Evolutionary conservation across 805 yeast species (phyloP).

Genomic region (Suhomyces vadensis): DNA sequence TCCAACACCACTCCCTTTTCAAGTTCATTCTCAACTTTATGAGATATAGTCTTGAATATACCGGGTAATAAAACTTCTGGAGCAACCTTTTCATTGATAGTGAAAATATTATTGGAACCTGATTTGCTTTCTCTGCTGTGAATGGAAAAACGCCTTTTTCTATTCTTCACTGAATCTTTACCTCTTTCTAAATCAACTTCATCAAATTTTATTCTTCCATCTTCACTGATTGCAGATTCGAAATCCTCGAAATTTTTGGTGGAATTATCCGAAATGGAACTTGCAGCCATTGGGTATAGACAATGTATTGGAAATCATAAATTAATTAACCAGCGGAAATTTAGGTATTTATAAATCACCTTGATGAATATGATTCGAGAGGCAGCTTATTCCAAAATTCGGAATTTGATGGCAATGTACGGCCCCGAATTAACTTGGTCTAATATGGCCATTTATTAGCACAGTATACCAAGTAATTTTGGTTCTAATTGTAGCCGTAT

Average conservation of each 20-base stretch:
- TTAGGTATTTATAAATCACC: neutral
- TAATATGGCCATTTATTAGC: neutral
- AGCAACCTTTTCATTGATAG: conserved; percentile 16
- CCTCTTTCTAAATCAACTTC: conserved; percentile 7
- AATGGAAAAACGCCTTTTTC: conserved; percentile 8
- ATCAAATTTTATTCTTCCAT: conserved; percentile 6
- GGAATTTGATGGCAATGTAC: neutral
- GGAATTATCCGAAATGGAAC: conserved; percentile 4
- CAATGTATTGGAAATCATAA: neutral
- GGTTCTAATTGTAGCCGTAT: no score
- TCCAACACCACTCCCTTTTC: conserved; percentile 12
- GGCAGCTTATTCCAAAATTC: neutral
- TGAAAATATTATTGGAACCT: conserved; percentile 2
- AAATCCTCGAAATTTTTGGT: conserved; percentile 6
- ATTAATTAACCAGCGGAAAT: neutral
- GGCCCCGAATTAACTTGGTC: neutral
- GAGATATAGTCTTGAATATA: conserved; percentile 39
- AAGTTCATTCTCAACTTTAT: conserved; percentile 30
- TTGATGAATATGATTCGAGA: neutral
- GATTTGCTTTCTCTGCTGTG: conserved; percentile 8
- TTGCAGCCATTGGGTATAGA: conserved; percentile 6
- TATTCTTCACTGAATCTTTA: neutral
- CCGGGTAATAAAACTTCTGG: conserved; percentile 37
- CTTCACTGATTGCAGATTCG: conserved; percentile 6
- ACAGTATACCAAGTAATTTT: neutral